Evolutionary conservation across 495 filamentous ascomycete genomes (phyloP), one percentile per base, ranked within the genome.

Genomic region (Parathielavia hyrcaniae): DNA sequence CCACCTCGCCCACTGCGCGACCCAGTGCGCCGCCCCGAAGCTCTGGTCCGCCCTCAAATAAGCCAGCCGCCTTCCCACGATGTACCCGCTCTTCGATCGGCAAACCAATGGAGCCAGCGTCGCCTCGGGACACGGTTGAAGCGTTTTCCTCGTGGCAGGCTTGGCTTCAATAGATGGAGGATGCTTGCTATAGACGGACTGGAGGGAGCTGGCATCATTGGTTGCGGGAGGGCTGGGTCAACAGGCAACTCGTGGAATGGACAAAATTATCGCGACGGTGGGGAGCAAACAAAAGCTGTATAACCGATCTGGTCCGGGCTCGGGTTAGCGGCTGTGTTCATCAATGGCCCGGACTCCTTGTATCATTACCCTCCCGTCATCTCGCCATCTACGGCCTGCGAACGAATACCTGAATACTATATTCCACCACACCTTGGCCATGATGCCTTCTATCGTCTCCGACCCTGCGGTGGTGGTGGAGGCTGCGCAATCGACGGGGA

Each of bases 1-100:
- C 86, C 93, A 98, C 76, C 86, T 97, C 66, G 82, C 86, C 63
- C 93, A 97, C 80, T 98, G 93, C 77, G 89, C 91, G 55, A 86
- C 80, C 66, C 74, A 84, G 70, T 97, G 92, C 71, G 93, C 93
- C 53, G 95, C 92, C 41, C 95, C 93, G 64, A 96, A 95, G 85
- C 86, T 98, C 69, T 98, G 87, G 80, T 81, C 84, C 57, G 71
- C 81, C 67, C 86, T 97, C 69, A 95, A 95, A 80, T 98, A 91
- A 81, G 76, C 48, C 43, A 54, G 34, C 23, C 48, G 53, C 34
- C 41, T 16, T 35, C 49, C 40, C 26, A 53, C 59, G 40, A 53
- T 46, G 43, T 14, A 12, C 20, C 49, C 51, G 22, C 35, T 52
- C 34, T 23, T 22, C 53, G 16, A 50, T 54, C 30, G 46, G 23